phyloP scores from a whole-genome alignment of 768 basidiomycete genomes.

The Amyloporia xantha region DNA sequence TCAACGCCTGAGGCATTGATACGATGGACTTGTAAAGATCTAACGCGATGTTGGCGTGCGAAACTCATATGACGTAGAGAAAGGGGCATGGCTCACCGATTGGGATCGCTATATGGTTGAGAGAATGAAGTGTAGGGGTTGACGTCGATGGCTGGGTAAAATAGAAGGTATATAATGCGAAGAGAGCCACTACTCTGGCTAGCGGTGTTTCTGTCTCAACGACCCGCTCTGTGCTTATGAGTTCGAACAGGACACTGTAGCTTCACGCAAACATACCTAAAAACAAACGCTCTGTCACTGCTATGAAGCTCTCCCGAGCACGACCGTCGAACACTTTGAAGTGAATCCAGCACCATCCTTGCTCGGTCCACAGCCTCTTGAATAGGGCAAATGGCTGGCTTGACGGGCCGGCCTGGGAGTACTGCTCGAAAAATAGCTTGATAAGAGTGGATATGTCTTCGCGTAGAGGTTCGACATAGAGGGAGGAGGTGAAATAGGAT shows the following conservation, averaged over 20 bases:
- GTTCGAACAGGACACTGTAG: background rate
- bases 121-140: constrained; percentile 40
- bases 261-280: constrained; percentile 40
- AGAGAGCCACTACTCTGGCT: constrained; percentile 53
- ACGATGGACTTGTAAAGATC: constrained; percentile 51
- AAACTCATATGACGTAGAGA: constrained; percentile 1
- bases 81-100: constrained; percentile 37
- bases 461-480: constrained; percentile 59
- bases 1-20: constrained; percentile 40
- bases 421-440: constrained; percentile 45
- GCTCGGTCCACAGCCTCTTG: constrained; percentile 58
- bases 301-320: constrained; percentile 57
- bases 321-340: constrained; percentile 67
- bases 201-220: constrained; percentile 44
- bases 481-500: constrained; percentile 70
- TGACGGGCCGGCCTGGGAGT: constrained; percentile 24
- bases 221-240: constrained; percentile 42
- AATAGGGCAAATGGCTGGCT: constrained; percentile 58
- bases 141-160: constrained; percentile 56
- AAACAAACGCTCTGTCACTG: constrained; percentile 55
- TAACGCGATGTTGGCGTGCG: constrained; percentile 21
- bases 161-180: constrained; percentile 66
- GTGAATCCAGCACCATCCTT: constrained; percentile 73
- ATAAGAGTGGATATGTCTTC: constrained; percentile 56
- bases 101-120: constrained; percentile 56